These are phyloP conservation scores for Trametes sanguinea DNA, from an alignment of 768 basidiomycete species.

Conservation along the genomic window DNA sequence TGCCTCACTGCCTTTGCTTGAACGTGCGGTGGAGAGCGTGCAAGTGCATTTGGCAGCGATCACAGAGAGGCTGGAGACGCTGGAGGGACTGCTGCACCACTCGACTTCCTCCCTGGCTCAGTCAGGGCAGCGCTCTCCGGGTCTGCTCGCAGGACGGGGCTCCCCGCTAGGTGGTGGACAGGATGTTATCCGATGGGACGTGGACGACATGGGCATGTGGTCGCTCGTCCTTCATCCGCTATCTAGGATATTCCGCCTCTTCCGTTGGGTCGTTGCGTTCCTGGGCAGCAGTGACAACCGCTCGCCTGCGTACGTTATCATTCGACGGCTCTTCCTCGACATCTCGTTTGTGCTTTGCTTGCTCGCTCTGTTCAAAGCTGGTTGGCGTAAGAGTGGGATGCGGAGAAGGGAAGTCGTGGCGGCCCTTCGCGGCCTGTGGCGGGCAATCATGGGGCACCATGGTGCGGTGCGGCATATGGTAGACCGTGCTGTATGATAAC, in stretches of 20 bases:
- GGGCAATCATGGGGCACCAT: slow-evolving; percentile 62
- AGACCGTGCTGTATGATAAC: slow-evolving; percentile 41
- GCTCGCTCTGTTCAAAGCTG: slow-evolving; percentile 53
- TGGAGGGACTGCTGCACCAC: slow-evolving; percentile 48
- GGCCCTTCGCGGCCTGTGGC: slow-evolving; percentile 70
- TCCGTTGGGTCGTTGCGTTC: slow-evolving; percentile 57
- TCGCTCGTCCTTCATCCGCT: slow-evolving; percentile 68
- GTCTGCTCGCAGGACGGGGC: slow-evolving; percentile 14
- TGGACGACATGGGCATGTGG: slow-evolving; percentile 87
- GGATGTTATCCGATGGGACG: slow-evolving; percentile 50
- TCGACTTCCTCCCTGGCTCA: slow-evolving; percentile 39
- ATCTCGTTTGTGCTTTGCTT: slow-evolving; percentile 71
- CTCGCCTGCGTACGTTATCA: slow-evolving; percentile 65
- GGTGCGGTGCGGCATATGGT: slow-evolving; percentile 44
- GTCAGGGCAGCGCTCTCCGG: slow-evolving; percentile 27
- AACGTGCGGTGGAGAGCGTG: slow-evolving; percentile 76
- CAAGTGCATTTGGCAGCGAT: slow-evolving; percentile 83
- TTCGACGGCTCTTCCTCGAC: slow-evolving; percentile 77
- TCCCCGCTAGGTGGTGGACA: slow-evolving; percentile 18
- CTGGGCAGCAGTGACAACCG: slow-evolving; percentile 60
- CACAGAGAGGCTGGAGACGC: slow-evolving; percentile 59
- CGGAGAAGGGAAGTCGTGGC: slow-evolving; percentile 67
- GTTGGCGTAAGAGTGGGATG: slow-evolving; percentile 71
- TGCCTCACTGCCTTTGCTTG: slow-evolving; percentile 49
- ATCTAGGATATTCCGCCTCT: slow-evolving; percentile 46